A percentile compares a stretch with the other conserved stretches of the same genome.
phyloP scores from a whole-genome alignment of 1,139 yeast species.

The Kodamaea sp. region DNA sequence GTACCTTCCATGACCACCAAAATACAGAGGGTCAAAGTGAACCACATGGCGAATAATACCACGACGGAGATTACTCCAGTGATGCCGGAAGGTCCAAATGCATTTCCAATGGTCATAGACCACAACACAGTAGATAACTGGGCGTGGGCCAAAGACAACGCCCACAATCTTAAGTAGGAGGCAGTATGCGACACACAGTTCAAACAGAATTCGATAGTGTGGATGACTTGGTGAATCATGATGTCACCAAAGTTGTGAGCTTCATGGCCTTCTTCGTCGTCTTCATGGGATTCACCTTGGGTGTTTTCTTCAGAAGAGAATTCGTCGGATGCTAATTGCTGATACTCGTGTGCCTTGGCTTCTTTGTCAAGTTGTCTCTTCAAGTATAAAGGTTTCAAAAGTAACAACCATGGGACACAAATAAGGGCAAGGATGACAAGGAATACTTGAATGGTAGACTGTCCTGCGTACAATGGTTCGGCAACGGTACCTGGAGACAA shows the following conservation, averaged over 20 bases:
- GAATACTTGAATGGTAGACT: constrained; percentile 59
- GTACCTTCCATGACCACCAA: constrained; percentile 86
- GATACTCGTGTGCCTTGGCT: constrained; percentile 36
- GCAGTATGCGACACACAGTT: constrained; percentile 82
- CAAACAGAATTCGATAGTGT: constrained; percentile 76
- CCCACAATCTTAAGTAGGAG: constrained; percentile 77
- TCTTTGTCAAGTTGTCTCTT: constrained; percentile 45
- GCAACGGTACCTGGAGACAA: constrained; percentile 73
- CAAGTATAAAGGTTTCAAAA: constrained; percentile 61
- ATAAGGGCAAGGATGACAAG: constrained; percentile 61
- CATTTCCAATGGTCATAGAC: constrained; percentile 73
- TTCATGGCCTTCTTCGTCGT: constrained; percentile 54
- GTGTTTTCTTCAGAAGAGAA: constrained; percentile 12
- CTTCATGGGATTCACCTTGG: constrained; percentile 29
- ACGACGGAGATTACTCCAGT: constrained; percentile 55
- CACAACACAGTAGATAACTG: constrained; percentile 74
- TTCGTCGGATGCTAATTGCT: constrained; percentile 22
- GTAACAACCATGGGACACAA: constrained; percentile 76
- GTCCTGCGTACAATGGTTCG: constrained; percentile 66
- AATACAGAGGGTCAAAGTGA: constrained; percentile 68
- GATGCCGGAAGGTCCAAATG: constrained; percentile 51
- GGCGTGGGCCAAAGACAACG: constrained; percentile 75
- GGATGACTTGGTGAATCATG: constrained; percentile 78
- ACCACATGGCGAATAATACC: constrained; percentile 76
- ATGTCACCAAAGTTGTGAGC: constrained; percentile 70